Conservation (phyloP, 2,329 filamentous ascomycete genomes). For the Myriosclerotinia duriaeana region DNA sequence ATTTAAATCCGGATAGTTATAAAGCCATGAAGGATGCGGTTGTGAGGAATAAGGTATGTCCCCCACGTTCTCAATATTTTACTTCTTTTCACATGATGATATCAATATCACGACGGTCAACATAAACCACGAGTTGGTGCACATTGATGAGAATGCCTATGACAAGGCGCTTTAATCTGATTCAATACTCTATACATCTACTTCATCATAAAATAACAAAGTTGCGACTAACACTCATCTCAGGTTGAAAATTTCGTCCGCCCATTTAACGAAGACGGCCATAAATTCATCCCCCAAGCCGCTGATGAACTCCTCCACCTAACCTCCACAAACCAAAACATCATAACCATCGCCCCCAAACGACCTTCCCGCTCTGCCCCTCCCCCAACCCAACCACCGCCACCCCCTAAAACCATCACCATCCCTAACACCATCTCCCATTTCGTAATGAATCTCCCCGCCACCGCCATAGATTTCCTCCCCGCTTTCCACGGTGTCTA, state of each 20-base stretch:
- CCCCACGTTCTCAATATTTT: not conserved
- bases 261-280: conserved; percentile 79
- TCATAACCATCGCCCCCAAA: conserved; percentile 51
- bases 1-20: conserved; percentile 90
- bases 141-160: conserved; percentile 29
- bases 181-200: not conserved
- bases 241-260: conserved; percentile 68
- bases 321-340: conserved; percentile 51
- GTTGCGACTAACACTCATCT: conserved; percentile 17
- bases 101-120: conserved; percentile 33
- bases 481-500: conserved; percentile 76
- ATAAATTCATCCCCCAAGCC: conserved; percentile 72
- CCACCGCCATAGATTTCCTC: conserved; percentile 82
- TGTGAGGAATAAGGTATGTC: conserved; percentile 71
- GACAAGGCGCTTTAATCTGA: conserved; percentile 30
- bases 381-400: conserved; percentile 37
- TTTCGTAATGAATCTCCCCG: conserved; percentile 97
- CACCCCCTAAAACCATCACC: conserved; percentile 46
- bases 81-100: conserved; percentile 26
- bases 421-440: conserved; percentile 80
- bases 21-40: conserved; percentile 69
- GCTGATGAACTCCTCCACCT: conserved; percentile 59
- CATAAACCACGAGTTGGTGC: conserved; percentile 27
- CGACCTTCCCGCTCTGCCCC: conserved; percentile 31
- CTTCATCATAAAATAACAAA: not conserved